These are phyloP conservation scores for Ogataea parapolymorpha DNA, from an alignment of 805 yeast genomes.

Conservation along the genomic window DNA sequence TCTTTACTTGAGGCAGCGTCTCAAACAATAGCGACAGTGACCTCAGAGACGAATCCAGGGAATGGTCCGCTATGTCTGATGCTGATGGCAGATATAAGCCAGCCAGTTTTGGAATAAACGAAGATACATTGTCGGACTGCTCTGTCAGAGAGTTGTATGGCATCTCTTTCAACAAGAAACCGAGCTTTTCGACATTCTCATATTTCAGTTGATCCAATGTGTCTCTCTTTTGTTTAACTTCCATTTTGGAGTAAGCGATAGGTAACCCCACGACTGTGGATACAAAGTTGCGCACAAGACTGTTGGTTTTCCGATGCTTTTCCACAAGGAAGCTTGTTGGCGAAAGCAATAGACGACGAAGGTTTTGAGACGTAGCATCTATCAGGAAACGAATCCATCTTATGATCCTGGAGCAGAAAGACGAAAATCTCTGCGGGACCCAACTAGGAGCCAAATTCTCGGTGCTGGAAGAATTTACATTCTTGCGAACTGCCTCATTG, in stretches of 20 bases:
- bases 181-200: constrained; percentile 35
- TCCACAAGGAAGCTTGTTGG: constrained; percentile 28
- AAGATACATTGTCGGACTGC: background rate
- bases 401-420: constrained; percentile 6
- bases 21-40: constrained; percentile 7
- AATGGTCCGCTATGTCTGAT: background rate
- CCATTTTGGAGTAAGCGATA: constrained; percentile 30
- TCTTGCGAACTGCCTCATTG: constrained; percentile 26
- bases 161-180: constrained; percentile 33
- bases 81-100: background rate
- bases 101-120: constrained; percentile 1
- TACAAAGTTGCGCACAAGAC: constrained; percentile 21
- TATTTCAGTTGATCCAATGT: constrained; percentile 22
- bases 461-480: constrained; percentile 14
- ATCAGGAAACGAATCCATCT: constrained; percentile 17
- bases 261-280: constrained; percentile 37
- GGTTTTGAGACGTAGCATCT: constrained; percentile 14
- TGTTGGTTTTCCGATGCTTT: constrained; percentile 17
- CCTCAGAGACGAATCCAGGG: constrained; percentile 14
- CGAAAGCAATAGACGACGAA: constrained; percentile 16
- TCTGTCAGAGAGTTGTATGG: constrained; percentile 25
- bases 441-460: constrained; percentile 23
- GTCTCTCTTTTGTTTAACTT: constrained; percentile 25
- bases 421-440: constrained; percentile 19
- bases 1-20: constrained; percentile 7